Conservation (phyloP, 805 yeast species). For the Ogataea trehaloabstinens region DNA sequence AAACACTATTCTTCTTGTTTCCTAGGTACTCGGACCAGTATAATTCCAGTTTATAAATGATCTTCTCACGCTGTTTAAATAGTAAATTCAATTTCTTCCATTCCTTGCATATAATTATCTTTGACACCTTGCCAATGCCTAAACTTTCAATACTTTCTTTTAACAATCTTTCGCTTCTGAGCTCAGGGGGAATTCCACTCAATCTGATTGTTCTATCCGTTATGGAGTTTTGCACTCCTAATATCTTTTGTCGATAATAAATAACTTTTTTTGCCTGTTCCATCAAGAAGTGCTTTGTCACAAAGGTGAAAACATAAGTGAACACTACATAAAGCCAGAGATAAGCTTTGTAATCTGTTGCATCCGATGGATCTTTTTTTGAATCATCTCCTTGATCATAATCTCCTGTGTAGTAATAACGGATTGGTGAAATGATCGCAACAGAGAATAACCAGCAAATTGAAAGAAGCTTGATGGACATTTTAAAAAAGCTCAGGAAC, state of each 20-base stretch:
- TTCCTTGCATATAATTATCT: slow-evolving; percentile 78
- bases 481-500: slow-evolving; percentile 83
- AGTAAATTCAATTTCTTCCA: slow-evolving; percentile 75
- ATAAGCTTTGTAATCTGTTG: slow-evolving; percentile 50
- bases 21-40: slow-evolving; percentile 72
- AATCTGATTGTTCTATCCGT: slow-evolving; percentile 88
- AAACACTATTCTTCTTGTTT: slow-evolving; percentile 23
- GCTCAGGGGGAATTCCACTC: slow-evolving; percentile 83
- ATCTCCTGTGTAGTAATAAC: slow-evolving; percentile 79
- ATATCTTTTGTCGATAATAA: slow-evolving; percentile 69
- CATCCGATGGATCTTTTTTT: slow-evolving; percentile 18
- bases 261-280: slow-evolving; percentile 74
- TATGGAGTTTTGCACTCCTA: slow-evolving; percentile 83
- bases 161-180: slow-evolving; percentile 69
- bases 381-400: slow-evolving; percentile 58
- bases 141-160: slow-evolving; percentile 73
- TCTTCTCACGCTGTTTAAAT: slow-evolving; percentile 53
- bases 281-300: slow-evolving; percentile 59
- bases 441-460: slow-evolving; percentile 69
- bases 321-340: slow-evolving; percentile 85
- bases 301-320: slow-evolving; percentile 78
- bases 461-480: slow-evolving; percentile 70
- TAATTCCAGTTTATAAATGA: slow-evolving; percentile 60
- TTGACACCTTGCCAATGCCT: slow-evolving; percentile 75
- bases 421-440: slow-evolving; percentile 75